phyloP scores from a whole-genome alignment of 805 yeast genomes.

The Nakazawaea pomicola region DNA sequence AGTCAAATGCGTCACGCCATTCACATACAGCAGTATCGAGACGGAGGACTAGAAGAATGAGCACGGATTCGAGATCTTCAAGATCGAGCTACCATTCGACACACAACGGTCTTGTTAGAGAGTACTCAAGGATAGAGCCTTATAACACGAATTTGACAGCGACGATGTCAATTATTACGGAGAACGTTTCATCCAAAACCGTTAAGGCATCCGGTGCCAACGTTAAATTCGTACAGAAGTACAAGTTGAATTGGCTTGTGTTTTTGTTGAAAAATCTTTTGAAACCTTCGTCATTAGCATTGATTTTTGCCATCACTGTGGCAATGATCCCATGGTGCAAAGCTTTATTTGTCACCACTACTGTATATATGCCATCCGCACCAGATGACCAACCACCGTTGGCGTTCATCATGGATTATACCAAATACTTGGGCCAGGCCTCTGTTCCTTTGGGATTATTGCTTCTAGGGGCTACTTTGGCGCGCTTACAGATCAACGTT shows the following conservation, averaged over 20 bases:
- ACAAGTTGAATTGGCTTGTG: constrained; percentile 23
- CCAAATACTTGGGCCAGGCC: constrained; percentile 45
- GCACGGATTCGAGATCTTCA: neutral
- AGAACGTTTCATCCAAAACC: constrained; percentile 24
- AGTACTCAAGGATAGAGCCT: constrained; percentile 29
- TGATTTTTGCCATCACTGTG: constrained; percentile 38
- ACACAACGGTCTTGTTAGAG: constrained; percentile 20
- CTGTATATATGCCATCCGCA: constrained; percentile 26
- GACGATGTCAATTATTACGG: constrained; percentile 26
- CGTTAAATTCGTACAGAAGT: constrained; percentile 23
- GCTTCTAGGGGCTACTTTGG: constrained; percentile 48
- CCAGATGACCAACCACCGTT: constrained; percentile 53
- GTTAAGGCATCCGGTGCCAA: constrained; percentile 20
- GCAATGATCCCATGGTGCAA: constrained; percentile 54
- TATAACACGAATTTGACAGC: constrained; percentile 24
- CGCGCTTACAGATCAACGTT: constrained; percentile 39
- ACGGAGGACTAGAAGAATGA: constrained; percentile 2
- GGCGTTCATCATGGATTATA: constrained; percentile 45
- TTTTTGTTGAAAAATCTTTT: constrained; percentile 38
- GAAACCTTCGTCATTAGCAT: constrained; percentile 44
- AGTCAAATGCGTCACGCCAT: neutral
- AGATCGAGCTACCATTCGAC: constrained; percentile 11
- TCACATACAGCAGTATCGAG: too few relatives aligned
- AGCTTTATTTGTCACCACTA: constrained; percentile 35
- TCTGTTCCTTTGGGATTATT: constrained; percentile 53